Evolutionary conservation across 495 filamentous ascomycete species (phyloP).

Genomic region (Aspergillus egyptiacus): DNA sequence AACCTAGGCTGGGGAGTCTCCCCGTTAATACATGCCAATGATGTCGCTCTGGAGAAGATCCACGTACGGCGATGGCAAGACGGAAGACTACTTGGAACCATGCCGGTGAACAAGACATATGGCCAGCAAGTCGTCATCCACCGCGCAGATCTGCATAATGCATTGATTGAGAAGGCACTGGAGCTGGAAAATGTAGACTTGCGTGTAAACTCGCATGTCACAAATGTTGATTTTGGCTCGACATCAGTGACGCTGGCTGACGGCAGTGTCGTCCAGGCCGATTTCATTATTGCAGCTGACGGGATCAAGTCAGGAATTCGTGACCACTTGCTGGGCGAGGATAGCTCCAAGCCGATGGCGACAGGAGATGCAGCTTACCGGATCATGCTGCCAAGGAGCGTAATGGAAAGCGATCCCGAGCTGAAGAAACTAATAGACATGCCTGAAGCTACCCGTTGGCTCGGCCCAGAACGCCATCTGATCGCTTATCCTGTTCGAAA

Average conservation of each 20-base stretch:
- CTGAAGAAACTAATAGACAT: constrained; percentile 32
- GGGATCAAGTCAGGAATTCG: constrained; percentile 42
- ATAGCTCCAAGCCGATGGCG: constrained; percentile 25
- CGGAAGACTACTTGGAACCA: constrained; percentile 31
- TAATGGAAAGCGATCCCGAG: constrained; percentile 34
- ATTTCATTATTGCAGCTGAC: constrained; percentile 44
- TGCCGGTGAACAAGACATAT: constrained; percentile 39
- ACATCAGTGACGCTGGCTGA: constrained; percentile 31
- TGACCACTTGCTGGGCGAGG: constrained; percentile 24
- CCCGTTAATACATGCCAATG: constrained; percentile 35
- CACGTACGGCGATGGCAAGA: constrained; percentile 41
- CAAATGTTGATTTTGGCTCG: constrained; percentile 25
- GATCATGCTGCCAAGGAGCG: constrained; percentile 33
- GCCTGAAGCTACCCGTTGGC: constrained; percentile 37
- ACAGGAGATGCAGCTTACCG: constrained; percentile 44
- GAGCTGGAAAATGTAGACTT: constrained; percentile 33
- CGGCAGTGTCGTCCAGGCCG: constrained; percentile 30
- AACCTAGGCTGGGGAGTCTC: constrained; percentile 37
- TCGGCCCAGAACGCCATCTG: constrained; percentile 41
- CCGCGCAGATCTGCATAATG: constrained; percentile 41
- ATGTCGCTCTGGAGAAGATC: constrained; percentile 37
- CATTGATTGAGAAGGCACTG: constrained; percentile 32
- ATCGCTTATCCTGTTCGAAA: constrained; percentile 41
- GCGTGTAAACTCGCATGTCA: constrained; percentile 31
- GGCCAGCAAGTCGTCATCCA: constrained; percentile 41